Conservation (phyloP, 78 protist species). For the Dictyostelium firmibasis region DNA sequence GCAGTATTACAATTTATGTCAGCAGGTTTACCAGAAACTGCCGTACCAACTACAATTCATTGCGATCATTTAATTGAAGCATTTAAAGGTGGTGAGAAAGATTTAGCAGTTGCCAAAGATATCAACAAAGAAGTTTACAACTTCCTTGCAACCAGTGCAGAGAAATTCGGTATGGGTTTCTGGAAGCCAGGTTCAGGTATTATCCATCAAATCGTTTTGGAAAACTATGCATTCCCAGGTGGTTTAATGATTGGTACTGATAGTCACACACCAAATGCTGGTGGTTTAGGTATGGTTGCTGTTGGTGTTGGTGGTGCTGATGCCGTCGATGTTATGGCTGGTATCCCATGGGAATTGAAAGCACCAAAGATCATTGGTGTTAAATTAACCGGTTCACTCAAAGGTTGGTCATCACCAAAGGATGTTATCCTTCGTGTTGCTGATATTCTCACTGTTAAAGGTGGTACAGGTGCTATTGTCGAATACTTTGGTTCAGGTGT, state of each 20-base stretch:
- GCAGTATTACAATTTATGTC: constrained; percentile 97
- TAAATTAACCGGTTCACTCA: constrained; percentile 89
- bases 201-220: constrained; percentile 97
- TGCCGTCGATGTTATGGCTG: constrained; percentile 98
- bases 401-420: constrained; percentile 94
- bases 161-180: constrained; percentile 94
- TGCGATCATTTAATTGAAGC: constrained; percentile 97
- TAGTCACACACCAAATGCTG: constrained; percentile 96
- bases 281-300: constrained; percentile 92
- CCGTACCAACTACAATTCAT: constrained; percentile 96
- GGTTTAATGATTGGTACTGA: constrained; percentile 95
- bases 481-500: constrained; percentile 97
- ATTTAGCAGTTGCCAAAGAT: constrained; percentile 82
- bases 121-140: constrained; percentile 94
- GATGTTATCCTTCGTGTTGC: constrained; percentile 96
- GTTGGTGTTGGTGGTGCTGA: constrained; percentile 98
- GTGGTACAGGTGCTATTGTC: constrained; percentile 96
- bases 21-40: constrained; percentile 92
- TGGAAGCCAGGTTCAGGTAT: constrained; percentile 97
- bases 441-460: constrained; percentile 90
- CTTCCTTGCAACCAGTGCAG: constrained; percentile 86
- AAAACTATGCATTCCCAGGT: constrained; percentile 97
- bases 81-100: constrained; percentile 84
- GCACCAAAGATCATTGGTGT: constrained; percentile 98
- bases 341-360: constrained; percentile 96